Percentiles rank a stretch among this genome's conserved stretches.
These are phyloP conservation scores for Globisporangium cylindrosporum DNA, from an alignment of 352 stramenopile genomes.

Conservation along the genomic window DNA sequence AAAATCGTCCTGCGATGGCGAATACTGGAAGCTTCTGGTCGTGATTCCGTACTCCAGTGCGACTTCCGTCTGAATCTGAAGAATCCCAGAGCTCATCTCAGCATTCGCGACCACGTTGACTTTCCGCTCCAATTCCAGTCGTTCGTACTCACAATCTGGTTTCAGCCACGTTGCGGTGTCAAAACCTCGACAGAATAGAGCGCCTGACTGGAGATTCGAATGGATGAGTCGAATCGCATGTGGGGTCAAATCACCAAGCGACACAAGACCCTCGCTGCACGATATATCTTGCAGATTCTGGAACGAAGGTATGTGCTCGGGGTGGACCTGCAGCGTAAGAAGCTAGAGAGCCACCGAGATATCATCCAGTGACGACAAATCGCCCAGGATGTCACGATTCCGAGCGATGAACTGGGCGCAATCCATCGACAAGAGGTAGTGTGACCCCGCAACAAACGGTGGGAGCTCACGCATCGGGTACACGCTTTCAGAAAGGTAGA, in stretches of 20 bases:
- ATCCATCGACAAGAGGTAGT: constrained; percentile 51
- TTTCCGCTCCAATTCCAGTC: too few species aligned
- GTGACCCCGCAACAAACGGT: constrained; percentile 35
- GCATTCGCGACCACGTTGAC: too few species aligned
- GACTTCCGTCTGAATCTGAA: too few species aligned
- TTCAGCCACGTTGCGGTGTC: constrained; percentile 37
- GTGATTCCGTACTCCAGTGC: too few species aligned
- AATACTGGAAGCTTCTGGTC: too few species aligned
- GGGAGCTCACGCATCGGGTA: constrained; percentile 34
- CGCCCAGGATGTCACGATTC: constrained; percentile 26
- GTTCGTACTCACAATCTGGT: neutral
- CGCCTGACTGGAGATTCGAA: constrained; percentile 22
- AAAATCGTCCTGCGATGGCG: too few species aligned
- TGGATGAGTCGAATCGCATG: constrained; percentile 48
- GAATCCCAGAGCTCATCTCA: too few species aligned
- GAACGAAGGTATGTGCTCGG: constrained; percentile 37
- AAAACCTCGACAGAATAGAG: constrained; percentile 41
- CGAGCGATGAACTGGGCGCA: constrained; percentile 35
- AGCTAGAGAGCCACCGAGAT: constrained; percentile 58
- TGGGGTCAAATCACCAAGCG: constrained; percentile 44
- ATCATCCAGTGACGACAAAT: constrained; percentile 44
- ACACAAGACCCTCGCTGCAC: constrained; percentile 37
- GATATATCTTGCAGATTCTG: constrained; percentile 31
- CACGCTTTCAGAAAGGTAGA: constrained; percentile 26
- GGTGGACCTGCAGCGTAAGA: constrained; percentile 41